phyloP scores from a whole-genome alignment of 345 rosid species.

The Psidium friedrichsthalianum region DNA sequence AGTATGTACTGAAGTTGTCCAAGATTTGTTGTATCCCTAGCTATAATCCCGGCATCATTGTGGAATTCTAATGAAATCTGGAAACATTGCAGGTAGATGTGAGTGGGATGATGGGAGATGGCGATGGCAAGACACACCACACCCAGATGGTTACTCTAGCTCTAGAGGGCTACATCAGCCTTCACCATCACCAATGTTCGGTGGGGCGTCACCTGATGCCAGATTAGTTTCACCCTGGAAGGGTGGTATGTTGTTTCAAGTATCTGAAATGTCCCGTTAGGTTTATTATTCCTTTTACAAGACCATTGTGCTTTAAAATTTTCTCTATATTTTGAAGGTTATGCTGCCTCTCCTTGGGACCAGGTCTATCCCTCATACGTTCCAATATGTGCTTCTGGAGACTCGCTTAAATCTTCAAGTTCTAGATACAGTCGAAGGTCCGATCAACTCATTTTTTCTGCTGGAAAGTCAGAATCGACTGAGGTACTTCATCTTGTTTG shows the following conservation, averaged over 20 bases:
- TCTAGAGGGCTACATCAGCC: conserved; percentile 45
- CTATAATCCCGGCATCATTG: background rate
- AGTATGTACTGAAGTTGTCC: too few species aligned
- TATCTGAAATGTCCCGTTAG: background rate
- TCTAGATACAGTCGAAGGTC: conserved; percentile 55
- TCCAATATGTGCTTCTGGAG: conserved; percentile 89
- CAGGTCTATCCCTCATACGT: conserved; percentile 79
- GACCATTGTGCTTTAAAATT: background rate
- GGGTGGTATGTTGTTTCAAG: conserved; percentile 33
- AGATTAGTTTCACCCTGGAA: conserved; percentile 89
- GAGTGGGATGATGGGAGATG: conserved; percentile 95
- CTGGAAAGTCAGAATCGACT: conserved; percentile 20
- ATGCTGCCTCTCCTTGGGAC: conserved; percentile 90
- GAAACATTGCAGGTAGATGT: conserved; percentile 48
- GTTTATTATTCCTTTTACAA: background rate
- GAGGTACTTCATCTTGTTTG: conserved; percentile 34
- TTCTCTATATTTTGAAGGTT: conserved; percentile 16
- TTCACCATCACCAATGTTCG: conserved; percentile 84
- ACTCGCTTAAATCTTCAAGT: conserved; percentile 53
- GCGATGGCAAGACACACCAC: conserved; percentile 90
- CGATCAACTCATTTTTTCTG: conserved; percentile 39
- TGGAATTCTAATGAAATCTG: background rate
- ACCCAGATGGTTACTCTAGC: conserved; percentile 39
- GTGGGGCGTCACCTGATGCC: conserved; percentile 93
- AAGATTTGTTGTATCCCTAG: too few species aligned